These are phyloP conservation scores for Corylus avellana DNA, from an alignment of 306 rosid genomes.

Conservation along the genomic window DNA sequence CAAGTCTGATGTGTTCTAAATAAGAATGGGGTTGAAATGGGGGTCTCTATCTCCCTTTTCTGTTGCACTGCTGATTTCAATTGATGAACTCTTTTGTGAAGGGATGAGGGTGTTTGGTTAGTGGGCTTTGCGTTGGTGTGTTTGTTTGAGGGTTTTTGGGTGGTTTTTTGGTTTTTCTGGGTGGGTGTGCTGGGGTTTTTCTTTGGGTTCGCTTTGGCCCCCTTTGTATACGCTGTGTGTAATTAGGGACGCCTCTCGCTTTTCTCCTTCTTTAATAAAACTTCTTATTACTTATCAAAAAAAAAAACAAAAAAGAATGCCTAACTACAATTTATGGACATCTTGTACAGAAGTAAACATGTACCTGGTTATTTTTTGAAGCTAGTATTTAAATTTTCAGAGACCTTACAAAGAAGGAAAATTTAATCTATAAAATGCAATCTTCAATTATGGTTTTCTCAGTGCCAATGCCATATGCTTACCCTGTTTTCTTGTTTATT, in stretches of 20 bases:
- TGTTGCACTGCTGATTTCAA: neutral
- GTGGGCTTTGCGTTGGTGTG: no score
- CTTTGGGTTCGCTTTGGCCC: no score
- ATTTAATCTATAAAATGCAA: neutral
- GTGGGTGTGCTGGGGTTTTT: no score
- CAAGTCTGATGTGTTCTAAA: neutral
- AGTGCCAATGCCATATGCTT: neutral
- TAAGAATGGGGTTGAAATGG: neutral
- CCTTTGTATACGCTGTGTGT: no score
- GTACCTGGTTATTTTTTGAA: neutral
- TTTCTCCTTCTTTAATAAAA: no score
- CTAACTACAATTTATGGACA: neutral
- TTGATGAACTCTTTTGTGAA: neutral
- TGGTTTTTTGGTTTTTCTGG: no score
- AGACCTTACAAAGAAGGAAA: neutral
- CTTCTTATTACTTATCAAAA: neutral
- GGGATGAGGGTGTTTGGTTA: no score
- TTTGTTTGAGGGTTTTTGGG: no score
- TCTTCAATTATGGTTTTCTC: neutral
- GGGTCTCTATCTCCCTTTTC: neutral
- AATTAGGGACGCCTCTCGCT: no score
- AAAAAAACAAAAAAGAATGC: neutral
- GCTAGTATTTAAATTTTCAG: neutral
- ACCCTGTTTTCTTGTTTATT: neutral
- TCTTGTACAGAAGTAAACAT: neutral